phyloP scores from a whole-genome alignment of 805 yeast genomes.

The Myxozyma mucilagina region DNA sequence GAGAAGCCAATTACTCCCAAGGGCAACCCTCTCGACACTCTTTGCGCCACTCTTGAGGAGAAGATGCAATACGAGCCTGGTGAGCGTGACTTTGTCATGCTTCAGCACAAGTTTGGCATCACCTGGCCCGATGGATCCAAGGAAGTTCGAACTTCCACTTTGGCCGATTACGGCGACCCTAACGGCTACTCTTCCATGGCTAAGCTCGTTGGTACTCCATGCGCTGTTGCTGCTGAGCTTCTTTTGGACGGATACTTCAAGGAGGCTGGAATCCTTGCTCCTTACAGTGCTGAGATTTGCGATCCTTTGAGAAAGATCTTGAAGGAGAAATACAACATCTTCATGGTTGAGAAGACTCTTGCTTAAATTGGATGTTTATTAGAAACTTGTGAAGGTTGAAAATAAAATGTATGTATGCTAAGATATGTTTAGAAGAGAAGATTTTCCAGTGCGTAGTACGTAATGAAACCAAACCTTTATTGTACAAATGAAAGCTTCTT shows the following conservation, averaged over 20 bases:
- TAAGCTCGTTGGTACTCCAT: slow-evolving; percentile 95
- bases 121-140: slow-evolving; percentile 91
- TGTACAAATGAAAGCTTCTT: too few species aligned
- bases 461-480: too few species aligned
- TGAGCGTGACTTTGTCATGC: slow-evolving; percentile 91
- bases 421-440: neutral
- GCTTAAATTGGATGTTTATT: slow-evolving; percentile 29
- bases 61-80: slow-evolving; percentile 94
- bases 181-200: slow-evolving; percentile 98
- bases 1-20: slow-evolving; percentile 76
- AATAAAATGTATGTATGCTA: neutral
- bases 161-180: slow-evolving; percentile 86
- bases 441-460: too few species aligned
- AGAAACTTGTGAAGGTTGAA: neutral
- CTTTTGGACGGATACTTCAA: slow-evolving; percentile 74
- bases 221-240: slow-evolving; percentile 90
- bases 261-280: slow-evolving; percentile 86
- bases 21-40: slow-evolving; percentile 91
- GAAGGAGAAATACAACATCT: slow-evolving; percentile 87
- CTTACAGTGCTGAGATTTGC: slow-evolving; percentile 86
- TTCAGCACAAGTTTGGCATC: slow-evolving; percentile 97
- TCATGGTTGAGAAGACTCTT: slow-evolving; percentile 81
- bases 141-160: slow-evolving; percentile 92
- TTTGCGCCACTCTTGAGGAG: slow-evolving; percentile 94
- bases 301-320: slow-evolving; percentile 87